Evolutionary conservation across 2,329 filamentous ascomycete species (phyloP), one percentile per base, ranked within the genome.

Genomic region (Neurospora sp.): DNA sequence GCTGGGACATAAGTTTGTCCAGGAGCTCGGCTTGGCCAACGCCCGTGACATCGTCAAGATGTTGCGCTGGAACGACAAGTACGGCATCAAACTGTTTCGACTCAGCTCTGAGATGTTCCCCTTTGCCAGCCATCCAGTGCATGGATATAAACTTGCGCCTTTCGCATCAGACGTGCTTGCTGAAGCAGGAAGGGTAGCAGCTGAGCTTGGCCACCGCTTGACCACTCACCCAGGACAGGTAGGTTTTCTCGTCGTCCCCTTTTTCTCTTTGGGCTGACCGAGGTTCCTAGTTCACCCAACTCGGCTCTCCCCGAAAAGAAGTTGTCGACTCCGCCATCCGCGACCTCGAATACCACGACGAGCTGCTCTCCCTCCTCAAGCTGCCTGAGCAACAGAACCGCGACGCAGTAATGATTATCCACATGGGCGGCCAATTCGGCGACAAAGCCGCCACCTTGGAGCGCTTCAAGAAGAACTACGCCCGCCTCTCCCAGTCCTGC

Each of bases 31-130:
- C 0, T 79, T 97, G 11, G 88, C 91, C 17, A 98, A 98, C 79
- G 91, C 92, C 1, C 85, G 87, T 52, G 95, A 98, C 75, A 88
- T 97, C 39, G 81, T 86, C 70, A 97, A 96, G 79, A 92, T 97
- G 88, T 77, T 97, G 8, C 86, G 88, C 1, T 98, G 95, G 95
- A 97, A 98, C 77, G 90, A 96, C 73, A 91, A 88, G 74, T 97
- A 95, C 73, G 90, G 91, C 46, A 98, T 98, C 80, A 94, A 89
- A 74, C 97, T 98, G 78, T 88, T 98, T 87, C 88, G 95, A 1
- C 83, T 98, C 23, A 97, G 92, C 74, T 97, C 92, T 69, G 95
- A 97, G 75, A 97, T 97, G 92, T 98, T 98, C 73, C 95, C 95
- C 0, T 97, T 97, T 78, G 95, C 95, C 1, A 96, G 92, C 73